Evolutionary conservation across 768 basidiomycete genomes (phyloP), one percentile per base, ranked within the genome.

Genomic region (Mycena epipterygia): DNA sequence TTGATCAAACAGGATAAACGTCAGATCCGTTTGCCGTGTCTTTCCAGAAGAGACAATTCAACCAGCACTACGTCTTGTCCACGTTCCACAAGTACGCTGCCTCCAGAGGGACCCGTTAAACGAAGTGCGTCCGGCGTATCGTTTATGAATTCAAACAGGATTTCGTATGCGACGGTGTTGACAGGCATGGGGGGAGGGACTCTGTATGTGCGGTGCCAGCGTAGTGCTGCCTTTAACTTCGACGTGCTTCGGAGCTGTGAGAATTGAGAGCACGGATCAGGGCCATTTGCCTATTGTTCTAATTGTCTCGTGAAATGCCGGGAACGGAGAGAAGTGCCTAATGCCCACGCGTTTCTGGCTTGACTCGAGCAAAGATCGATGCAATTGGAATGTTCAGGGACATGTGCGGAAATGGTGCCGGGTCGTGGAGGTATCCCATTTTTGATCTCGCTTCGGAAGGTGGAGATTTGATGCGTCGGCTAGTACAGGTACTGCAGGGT

Each of bases 121-220:
- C 81, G 85, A 12, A 80, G 81, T 29, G 82, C 68, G 57, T 80
- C 78, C 16, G 75, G 39, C 17, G 84, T 86, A 75, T 89, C 84
- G 79, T 89, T 90, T 41, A 77, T 75, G 70, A 89, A 77, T 68
- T 88, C 87, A 74, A 89, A 81, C 41, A 87, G 70, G 49, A 89
- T 84, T 75, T 89, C 88, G 79, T 86, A 89, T 44, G 87, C 83
- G 32, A 81, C 69, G n/a, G 87, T 88, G 75, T 82, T 85, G 42
- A 86, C 85, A 52, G 86, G 87, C 82, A 86, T 85, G 49, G 62
- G 60, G 60, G 72, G 64, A 55, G 56, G 46, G 48, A 56, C 16
- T 52, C 29, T 39, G 67, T 55, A 51, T 25, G 60, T 29, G 23
- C 25, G 39, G 55, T 46, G 48, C 12, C 44, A 49, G 48, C 37